phyloP scores from a whole-genome alignment of 345 rosid species.

The Pistacia integerrima region DNA sequence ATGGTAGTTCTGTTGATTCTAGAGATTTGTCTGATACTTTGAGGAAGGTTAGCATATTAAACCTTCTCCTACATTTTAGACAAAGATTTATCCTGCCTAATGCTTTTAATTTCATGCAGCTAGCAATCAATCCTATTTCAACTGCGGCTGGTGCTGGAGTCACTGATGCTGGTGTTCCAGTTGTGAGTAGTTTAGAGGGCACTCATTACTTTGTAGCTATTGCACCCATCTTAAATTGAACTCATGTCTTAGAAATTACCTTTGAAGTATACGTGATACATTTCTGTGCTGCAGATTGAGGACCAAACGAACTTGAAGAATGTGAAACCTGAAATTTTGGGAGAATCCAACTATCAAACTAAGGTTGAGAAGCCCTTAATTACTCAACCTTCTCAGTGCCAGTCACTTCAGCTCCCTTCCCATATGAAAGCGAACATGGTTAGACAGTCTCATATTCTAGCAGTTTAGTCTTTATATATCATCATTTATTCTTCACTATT shows the following conservation, averaged over 20 bases:
- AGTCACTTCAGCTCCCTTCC: constrained; percentile 25
- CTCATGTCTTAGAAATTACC: not conserved
- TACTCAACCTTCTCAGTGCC: constrained; percentile 23
- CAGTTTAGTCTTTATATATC: not conserved
- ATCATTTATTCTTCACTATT: not conserved
- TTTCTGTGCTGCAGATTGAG: constrained; percentile 13
- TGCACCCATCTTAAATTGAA: not conserved
- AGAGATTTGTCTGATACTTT: constrained; percentile 25
- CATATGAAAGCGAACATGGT: constrained; percentile 36
- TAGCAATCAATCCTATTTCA: constrained; percentile 26
- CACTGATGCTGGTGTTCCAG: constrained; percentile 17
- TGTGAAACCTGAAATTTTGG: constrained; percentile 2
- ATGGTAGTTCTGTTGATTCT: constrained; percentile 18
- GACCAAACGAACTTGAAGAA: not conserved
- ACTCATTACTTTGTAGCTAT: not conserved
- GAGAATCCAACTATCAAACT: not conserved
- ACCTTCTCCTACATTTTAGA: not conserved
- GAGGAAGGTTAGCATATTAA: constrained; percentile 34
- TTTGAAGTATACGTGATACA: not conserved
- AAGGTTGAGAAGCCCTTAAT: constrained; percentile 7
- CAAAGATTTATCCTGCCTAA: constrained; percentile 10
- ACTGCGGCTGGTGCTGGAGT: constrained; percentile 12
- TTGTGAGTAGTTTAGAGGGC: constrained; percentile 22
- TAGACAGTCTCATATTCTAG: not conserved
- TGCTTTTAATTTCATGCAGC: constrained; percentile 20